These are phyloP conservation scores for Taxillus chinensis DNA, from an alignment of 164 flowering plant species.

Conservation along the genomic window DNA sequence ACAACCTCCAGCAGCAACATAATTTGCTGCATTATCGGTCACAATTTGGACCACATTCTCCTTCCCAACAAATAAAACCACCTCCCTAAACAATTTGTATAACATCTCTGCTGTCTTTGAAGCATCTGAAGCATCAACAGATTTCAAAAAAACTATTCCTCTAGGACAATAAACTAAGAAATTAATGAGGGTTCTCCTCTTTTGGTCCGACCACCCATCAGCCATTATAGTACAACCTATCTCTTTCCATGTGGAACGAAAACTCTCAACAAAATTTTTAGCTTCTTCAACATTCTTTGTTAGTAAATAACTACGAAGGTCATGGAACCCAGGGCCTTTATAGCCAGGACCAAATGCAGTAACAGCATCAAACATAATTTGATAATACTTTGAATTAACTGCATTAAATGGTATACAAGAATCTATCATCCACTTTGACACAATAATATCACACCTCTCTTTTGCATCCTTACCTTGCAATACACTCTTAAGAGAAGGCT, in stretches of 20 bases:
- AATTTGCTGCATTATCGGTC: not conserved
- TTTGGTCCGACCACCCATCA: not conserved
- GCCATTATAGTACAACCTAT: constrained; percentile 3
- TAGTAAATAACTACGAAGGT: not conserved
- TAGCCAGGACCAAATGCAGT: not conserved
- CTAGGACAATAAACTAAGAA: constrained; percentile 2
- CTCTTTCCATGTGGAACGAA: not conserved
- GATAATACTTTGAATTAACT: not conserved
- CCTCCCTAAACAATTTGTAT: not conserved
- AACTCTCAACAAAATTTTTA: not conserved
- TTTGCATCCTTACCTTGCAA: too few species aligned
- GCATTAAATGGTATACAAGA: constrained; percentile 6
- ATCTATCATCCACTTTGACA: not conserved
- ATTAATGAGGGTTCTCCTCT: not conserved
- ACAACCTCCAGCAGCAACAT: not conserved
- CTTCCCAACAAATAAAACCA: not conserved
- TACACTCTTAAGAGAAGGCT: too few species aligned
- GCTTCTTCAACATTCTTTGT: not conserved
- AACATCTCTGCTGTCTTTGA: not conserved
- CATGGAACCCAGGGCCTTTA: constrained; percentile 2
- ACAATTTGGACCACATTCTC: constrained; percentile 7
- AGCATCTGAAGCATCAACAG: constrained; percentile 6
- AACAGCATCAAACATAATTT: not conserved
- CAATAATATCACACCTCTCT: too few species aligned
- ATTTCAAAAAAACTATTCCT: not conserved